Conservation (phyloP, 495 filamentous ascomycete species). For the Daldinia loculata region DNA sequence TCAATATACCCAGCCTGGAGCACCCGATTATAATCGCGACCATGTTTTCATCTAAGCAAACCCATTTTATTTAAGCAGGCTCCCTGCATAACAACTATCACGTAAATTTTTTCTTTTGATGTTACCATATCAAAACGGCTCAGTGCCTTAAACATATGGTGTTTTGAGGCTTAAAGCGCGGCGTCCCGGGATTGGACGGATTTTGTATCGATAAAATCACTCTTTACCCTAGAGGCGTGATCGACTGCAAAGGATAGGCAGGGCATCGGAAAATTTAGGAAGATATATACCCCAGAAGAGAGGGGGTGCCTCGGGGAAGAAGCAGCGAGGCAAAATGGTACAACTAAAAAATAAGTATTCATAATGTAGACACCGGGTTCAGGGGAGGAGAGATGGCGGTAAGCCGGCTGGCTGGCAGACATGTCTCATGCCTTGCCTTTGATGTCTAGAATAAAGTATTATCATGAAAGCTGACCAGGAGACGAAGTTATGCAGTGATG, state of each 20-base stretch:
- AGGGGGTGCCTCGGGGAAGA: not conserved
- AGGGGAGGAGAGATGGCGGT: conserved; percentile 3
- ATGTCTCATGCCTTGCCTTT: conserved; percentile 1
- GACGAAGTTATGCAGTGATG: conserved; percentile 20
- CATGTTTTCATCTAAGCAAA: conserved; percentile 43
- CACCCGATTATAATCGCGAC: conserved; percentile 31
- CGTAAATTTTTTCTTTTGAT: conserved; percentile 28
- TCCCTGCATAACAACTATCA: conserved; percentile 4
- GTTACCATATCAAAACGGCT: conserved; percentile 19
- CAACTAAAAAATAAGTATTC: conserved; percentile 10
- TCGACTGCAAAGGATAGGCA: conserved; percentile 17
- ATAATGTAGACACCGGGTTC: conserved; percentile 20
- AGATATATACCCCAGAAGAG: conserved; percentile 4
- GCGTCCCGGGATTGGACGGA: conserved; percentile 37
- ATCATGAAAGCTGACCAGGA: conserved; percentile 17
- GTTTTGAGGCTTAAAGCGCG: conserved; percentile 31
- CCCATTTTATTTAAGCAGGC: conserved; percentile 9
- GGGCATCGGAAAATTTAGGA: conserved; percentile 2
- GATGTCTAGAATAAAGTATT: conserved; percentile 10
- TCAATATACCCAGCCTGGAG: conserved; percentile 36
- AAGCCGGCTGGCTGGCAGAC: conserved; percentile 14
- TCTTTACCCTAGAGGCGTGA: conserved; percentile 15
- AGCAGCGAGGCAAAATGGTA: not conserved
- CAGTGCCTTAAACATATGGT: conserved; percentile 9
- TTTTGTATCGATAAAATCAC: conserved; percentile 35